Conservation (phyloP, 2,329 filamentous ascomycete species). For the Microascus cirrosus region DNA sequence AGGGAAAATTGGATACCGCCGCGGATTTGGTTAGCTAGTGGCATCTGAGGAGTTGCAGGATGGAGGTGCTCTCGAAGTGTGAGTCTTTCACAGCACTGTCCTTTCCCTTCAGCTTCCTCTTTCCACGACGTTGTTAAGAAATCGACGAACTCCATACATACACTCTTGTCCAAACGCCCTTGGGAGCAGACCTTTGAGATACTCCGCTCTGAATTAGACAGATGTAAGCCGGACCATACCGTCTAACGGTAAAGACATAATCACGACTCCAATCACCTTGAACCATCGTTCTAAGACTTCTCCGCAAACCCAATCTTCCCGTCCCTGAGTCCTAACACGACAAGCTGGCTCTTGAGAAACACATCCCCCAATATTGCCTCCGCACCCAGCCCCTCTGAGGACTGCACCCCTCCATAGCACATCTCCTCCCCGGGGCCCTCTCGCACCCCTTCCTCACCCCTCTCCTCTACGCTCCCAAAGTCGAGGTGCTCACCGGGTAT, state of each 20-base stretch:
- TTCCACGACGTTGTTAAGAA: too few species aligned
- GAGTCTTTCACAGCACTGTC: too few species aligned
- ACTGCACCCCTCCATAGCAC: constrained; percentile 73
- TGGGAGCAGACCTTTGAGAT: too few species aligned
- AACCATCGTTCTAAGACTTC: constrained; percentile 15
- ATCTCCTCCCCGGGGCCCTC: constrained; percentile 24
- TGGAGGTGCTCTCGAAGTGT: too few species aligned
- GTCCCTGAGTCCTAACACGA: constrained; percentile 52
- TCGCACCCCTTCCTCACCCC: background rate
- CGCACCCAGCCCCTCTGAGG: constrained; percentile 28
- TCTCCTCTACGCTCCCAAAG: constrained; percentile 37
- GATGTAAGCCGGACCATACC: background rate
- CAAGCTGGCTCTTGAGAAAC: constrained; percentile 68
- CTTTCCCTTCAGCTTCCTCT: too few species aligned
- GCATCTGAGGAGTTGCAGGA: too few species aligned
- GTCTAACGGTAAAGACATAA: background rate
- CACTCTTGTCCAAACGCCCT: too few species aligned
- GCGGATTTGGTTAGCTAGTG: background rate
- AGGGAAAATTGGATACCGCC: background rate
- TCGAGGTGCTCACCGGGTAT: constrained; percentile 45
- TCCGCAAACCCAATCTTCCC: constrained; percentile 29
- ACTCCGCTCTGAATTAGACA: too few species aligned
- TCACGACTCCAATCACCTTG: background rate
- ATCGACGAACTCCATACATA: too few species aligned
- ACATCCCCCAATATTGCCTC: constrained; percentile 62